Evolutionary conservation across 2,329 filamentous ascomycete species (phyloP).

Genomic region (Colletotrichum lindemuthianum): DNA sequence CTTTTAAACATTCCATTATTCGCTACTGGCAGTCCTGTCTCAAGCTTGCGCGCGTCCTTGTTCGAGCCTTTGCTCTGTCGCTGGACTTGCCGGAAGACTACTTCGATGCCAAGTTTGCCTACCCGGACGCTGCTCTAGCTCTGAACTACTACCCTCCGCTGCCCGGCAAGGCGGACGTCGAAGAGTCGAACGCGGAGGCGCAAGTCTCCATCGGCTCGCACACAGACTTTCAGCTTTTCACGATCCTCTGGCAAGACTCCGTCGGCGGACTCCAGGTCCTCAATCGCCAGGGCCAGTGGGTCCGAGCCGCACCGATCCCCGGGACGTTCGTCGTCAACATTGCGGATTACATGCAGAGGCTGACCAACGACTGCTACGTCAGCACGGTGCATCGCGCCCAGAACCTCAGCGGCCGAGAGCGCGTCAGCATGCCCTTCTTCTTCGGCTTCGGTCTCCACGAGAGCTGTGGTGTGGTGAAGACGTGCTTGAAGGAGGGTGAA

Average conservation of each 20-base stretch:
- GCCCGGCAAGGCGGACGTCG: not conserved
- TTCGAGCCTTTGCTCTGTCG: slow-evolving; percentile 63
- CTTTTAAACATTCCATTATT: slow-evolving; percentile 58
- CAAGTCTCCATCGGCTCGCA: slow-evolving; percentile 58
- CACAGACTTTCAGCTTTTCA: slow-evolving; percentile 64
- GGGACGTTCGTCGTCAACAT: slow-evolving; percentile 62
- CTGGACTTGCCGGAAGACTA: slow-evolving; percentile 63
- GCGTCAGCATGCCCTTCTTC: slow-evolving; percentile 59
- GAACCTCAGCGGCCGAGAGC: slow-evolving; percentile 50
- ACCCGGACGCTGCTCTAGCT: slow-evolving; percentile 57
- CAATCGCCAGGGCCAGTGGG: slow-evolving; percentile 51
- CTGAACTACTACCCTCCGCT: slow-evolving; percentile 53
- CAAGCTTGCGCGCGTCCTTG: slow-evolving; percentile 59
- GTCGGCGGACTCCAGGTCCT: slow-evolving; percentile 56
- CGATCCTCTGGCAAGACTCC: slow-evolving; percentile 56
- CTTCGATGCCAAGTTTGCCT: slow-evolving; percentile 63
- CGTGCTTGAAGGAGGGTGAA: slow-evolving; percentile 47
- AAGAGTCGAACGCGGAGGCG: slow-evolving; percentile 6
- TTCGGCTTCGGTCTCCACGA: slow-evolving; percentile 54
- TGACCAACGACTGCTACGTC: slow-evolving; percentile 60
- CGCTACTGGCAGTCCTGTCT: slow-evolving; percentile 61
- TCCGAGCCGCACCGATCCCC: slow-evolving; percentile 51
- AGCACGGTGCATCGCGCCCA: slow-evolving; percentile 60
- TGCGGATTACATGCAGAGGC: slow-evolving; percentile 60
- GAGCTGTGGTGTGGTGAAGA: slow-evolving; percentile 52